Conservation (phyloP, 257 asterid genomes). For the Nicotiana paniculata region DNA sequence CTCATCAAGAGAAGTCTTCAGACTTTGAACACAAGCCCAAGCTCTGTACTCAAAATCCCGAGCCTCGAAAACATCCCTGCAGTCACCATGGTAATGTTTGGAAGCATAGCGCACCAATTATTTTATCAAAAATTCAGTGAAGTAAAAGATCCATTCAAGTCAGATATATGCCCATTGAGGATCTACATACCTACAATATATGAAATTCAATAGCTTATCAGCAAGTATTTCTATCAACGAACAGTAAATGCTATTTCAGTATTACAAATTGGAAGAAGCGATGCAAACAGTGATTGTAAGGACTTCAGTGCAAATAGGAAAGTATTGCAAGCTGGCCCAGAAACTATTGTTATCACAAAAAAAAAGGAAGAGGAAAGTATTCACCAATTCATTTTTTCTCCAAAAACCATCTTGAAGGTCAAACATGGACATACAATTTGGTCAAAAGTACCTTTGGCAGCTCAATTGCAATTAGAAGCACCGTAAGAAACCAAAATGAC, state of each 20-base stretch:
- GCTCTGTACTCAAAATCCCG: constrained; percentile 69
- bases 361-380: neutral
- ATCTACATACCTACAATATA: neutral
- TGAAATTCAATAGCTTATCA: neutral
- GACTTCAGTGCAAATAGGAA: neutral
- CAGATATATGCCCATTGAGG: neutral
- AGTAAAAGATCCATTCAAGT: neutral
- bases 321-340: neutral
- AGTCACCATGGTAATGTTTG: constrained; percentile 17
- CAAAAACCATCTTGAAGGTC: neutral
- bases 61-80: constrained; percentile 81
- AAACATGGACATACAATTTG: neutral
- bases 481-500: neutral
- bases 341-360: too few relatives aligned
- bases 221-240: neutral
- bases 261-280: neutral
- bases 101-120: neutral
- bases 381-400: neutral
- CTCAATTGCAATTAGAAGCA: neutral
- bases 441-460: constrained; percentile 2
- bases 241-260: neutral
- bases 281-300: neutral
- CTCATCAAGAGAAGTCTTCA: constrained; percentile 81
- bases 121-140: neutral
- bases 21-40: constrained; percentile 79